Base-by-base conservation (phyloP, 1,284 basidiomycete genomes). In the Xerocomus nothofagi region DNA sequence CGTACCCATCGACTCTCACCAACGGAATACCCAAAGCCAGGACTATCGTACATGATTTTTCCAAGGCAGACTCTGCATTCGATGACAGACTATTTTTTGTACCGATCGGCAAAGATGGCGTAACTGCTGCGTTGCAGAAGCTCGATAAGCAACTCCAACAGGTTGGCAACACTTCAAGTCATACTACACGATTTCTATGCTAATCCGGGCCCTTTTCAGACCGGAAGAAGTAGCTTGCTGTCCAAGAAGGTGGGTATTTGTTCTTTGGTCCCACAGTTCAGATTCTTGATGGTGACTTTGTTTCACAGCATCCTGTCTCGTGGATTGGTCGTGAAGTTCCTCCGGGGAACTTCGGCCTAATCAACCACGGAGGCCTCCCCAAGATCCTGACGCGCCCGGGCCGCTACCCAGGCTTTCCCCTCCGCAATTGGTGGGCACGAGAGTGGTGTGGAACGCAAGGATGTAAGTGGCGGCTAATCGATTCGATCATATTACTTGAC, bases 391-490 rank as follows among this genome's bases (percentile, higher is more conserved):
- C 78, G 3, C 75, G 73, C 45, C 82, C 88, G 3, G 88, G 88
- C 27, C 81, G 86, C 14, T 91, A 91, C 59, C 87, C 88, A 10
- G 74, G 79, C 0, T 83, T 82, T 64, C 87, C 87, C 15, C 72
- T 88, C 40, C 75, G 85, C 10, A 90, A 90, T 56, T 90, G 88
- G 88, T 91, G 87, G 85, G 87, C 87, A 6, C 74, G 88, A 14
- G 66, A 71, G 15, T 91, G 80, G 79, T 60, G 66, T 50, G 88
- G 86, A 21, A 84, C 79, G 4, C 79, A 77, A 61, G 86, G 84
- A 62, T 66, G 86, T 86, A 63, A 59, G 84, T 73, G 4, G 18
- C 30, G 9, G 40, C 29, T 27, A 21, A 11, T 59, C 43, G 38
- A 30, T 39, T 27, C 27, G 11, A 43, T 34, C 6, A 43, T 20